A percentile compares a stretch with the other conserved stretches of the same genome.
phyloP scores from a whole-genome alignment of 768 basidiomycete genomes.

The Leucosporidium yakuticum region DNA sequence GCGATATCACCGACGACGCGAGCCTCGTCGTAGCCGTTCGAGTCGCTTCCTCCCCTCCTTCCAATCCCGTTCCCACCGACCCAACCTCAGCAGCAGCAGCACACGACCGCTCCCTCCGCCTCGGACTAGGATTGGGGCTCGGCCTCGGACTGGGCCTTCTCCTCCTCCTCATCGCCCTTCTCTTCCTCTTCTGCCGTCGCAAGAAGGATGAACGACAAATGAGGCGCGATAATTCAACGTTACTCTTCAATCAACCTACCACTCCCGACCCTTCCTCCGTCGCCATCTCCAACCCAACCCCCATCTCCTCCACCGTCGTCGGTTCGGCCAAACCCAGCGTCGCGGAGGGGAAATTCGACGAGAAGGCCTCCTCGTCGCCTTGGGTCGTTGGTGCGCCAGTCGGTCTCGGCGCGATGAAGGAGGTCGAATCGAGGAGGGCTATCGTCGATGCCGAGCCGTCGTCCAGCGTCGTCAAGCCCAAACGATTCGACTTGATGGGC shows the following conservation, averaged over 20 bases:
- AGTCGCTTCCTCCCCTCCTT: conserved; percentile 2
- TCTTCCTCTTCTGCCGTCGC: conserved; percentile 41
- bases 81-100: conserved; percentile 8
- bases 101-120: conserved; percentile 9
- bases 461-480: background rate
- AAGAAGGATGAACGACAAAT: conserved; percentile 26
- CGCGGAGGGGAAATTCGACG: no score
- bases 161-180: conserved; percentile 41
- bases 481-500: conserved; percentile 32
- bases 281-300: no score
- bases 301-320: no score
- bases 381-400: no score
- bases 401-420: background rate
- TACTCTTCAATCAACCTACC: background rate
- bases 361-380: no score
- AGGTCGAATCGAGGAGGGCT: conserved; percentile 4
- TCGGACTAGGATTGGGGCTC: conserved; percentile 30
- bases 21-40: conserved; percentile 24
- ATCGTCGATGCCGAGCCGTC: background rate
- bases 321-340: no score
- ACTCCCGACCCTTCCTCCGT: background rate
- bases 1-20: conserved; percentile 18
- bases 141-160: conserved; percentile 44
- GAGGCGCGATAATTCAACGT: conserved; percentile 8
- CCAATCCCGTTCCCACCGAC: conserved; percentile 2